Evolutionary conservation across 805 yeast genomes (phyloP).

Genomic region (Wickerhamiella nectarea): DNA sequence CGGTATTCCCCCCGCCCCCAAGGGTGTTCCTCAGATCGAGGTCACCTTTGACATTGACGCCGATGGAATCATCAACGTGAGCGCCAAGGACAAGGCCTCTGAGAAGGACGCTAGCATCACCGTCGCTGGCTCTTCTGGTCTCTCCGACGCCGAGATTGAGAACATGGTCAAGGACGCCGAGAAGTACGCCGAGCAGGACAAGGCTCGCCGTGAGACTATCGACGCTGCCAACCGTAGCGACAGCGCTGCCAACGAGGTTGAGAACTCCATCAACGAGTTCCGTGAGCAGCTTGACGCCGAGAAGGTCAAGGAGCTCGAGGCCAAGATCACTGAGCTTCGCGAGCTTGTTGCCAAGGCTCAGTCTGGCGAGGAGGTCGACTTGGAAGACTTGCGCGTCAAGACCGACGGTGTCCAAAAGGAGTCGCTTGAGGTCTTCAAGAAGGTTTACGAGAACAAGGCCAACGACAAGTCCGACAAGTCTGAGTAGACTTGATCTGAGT

Average conservation of each 20-base stretch:
- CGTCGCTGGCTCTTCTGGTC: conserved; percentile 91
- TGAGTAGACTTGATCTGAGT: conserved; percentile 12
- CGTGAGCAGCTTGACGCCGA: conserved; percentile 47
- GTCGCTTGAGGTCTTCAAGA: conserved; percentile 70
- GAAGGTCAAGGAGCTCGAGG: conserved; percentile 42
- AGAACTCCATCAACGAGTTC: conserved; percentile 68
- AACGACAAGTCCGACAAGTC: conserved; percentile 23
- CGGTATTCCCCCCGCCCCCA: conserved; percentile 92
- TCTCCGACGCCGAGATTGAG: conserved; percentile 80
- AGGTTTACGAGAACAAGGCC: conserved; percentile 42
- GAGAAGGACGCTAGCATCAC: conserved; percentile 91
- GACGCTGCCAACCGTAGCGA: conserved; percentile 79
- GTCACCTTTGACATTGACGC: conserved; percentile 95
- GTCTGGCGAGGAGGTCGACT: conserved; percentile 50
- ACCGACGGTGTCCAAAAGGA: conserved; percentile 71
- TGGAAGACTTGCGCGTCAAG: conserved; percentile 59
- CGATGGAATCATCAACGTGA: conserved; percentile 91
- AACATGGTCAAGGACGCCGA: conserved; percentile 85
- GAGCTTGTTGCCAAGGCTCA: conserved; percentile 62
- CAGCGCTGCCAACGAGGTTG: conserved; percentile 76
- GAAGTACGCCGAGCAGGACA: conserved; percentile 75
- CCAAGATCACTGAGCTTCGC: conserved; percentile 48
- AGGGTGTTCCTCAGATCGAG: conserved; percentile 89
- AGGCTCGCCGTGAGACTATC: conserved; percentile 70
- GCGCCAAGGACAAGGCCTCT: conserved; percentile 86